A percentile compares a stretch with the other conserved stretches of the same genome.
Conservation (phyloP, 768 basidiomycete species). For the Leccinum truebloodii region DNA sequence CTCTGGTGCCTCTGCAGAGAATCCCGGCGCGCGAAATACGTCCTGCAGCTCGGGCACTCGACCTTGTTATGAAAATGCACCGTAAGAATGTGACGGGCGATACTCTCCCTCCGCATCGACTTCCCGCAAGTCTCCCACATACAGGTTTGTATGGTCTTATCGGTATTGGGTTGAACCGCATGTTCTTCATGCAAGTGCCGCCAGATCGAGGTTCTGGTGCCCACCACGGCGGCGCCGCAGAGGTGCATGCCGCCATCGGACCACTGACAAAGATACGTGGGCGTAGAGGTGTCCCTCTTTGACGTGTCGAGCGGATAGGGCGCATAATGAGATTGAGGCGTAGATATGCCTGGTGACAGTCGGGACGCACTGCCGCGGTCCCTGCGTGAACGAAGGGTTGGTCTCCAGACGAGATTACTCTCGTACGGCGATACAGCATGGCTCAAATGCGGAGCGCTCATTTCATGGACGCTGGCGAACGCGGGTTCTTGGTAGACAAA, state of each 20-base stretch:
- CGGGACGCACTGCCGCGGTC: neutral
- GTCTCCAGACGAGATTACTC: neutral
- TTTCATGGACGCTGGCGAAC: neutral
- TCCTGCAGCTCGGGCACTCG: conserved; percentile 18
- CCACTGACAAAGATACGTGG: conserved; percentile 16
- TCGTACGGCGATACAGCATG: neutral
- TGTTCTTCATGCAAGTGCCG: conserved; percentile 15
- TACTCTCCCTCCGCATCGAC: conserved; percentile 28
- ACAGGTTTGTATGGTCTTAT: conserved; percentile 16
- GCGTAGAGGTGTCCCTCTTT: neutral
- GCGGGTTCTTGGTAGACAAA: neutral
- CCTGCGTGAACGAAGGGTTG: neutral
- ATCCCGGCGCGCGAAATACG: conserved; percentile 26
- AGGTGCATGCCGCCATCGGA: neutral
- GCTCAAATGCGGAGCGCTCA: too few species aligned
- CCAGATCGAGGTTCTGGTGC: conserved; percentile 14
- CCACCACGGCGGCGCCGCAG: conserved; percentile 4
- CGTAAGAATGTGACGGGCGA: conserved; percentile 25
- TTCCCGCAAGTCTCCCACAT: conserved; percentile 20
- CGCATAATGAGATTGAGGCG: neutral
- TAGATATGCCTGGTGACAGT: neutral
- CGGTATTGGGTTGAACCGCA: conserved; percentile 3
- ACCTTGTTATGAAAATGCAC: conserved; percentile 27
- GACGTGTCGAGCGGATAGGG: conserved; percentile 8
- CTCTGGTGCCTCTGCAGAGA: conserved; percentile 27